Evolutionary conservation across 805 yeast species (phyloP), one percentile per base, ranked within the genome.

Genomic region (Yamadazyma endophytica): DNA sequence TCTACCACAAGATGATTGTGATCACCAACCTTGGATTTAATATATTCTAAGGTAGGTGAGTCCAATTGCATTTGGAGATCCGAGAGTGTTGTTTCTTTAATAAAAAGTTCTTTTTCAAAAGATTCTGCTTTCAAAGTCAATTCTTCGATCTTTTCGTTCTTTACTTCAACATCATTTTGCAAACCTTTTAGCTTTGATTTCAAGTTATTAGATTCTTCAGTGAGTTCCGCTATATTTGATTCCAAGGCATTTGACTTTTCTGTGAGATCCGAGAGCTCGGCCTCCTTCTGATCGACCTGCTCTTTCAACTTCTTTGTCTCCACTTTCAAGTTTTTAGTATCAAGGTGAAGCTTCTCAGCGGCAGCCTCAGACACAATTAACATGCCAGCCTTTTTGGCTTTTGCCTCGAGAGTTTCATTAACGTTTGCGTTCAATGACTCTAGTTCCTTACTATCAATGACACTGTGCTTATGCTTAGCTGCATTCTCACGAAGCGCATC

Each of bases 401-500:
- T 21, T 26, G 35, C 13, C n/a, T 32, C 40, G 16, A 36, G 18
- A 12, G 36, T 13, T 15, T 36, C 36, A 16, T 24, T 21, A 16
- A 26, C 2, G 7, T 12, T 18, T 13, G 21, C 21, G 12, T 24
- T 12, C 25, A 35, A 19, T 14, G 21, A 6, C n/a, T 27, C 17
- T 17, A 24, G 28, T 8, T 31, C 30, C 7, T 15, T n/a, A 9
- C 15, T 12, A 12, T 26, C 17, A 14, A 35, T 11, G 13, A 31
- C 11, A 13, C 19, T 20, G 17, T 26, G 24, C 4, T 20, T 14
- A 9, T 25, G 17, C 6, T 14, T 17, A 18, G 11, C 3, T 0
- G 64, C 56, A 20, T 51, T 48, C 12, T 39, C 40, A 17, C 40
- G 45, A 30, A 72, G 35, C 29, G 50, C 43, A 1, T 57, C 62